A percentile compares a stretch with the other conserved stretches of the same genome.
Conservation (phyloP, 108 stramenopile genomes). For the Fistulifera pelliculosa region DNA sequence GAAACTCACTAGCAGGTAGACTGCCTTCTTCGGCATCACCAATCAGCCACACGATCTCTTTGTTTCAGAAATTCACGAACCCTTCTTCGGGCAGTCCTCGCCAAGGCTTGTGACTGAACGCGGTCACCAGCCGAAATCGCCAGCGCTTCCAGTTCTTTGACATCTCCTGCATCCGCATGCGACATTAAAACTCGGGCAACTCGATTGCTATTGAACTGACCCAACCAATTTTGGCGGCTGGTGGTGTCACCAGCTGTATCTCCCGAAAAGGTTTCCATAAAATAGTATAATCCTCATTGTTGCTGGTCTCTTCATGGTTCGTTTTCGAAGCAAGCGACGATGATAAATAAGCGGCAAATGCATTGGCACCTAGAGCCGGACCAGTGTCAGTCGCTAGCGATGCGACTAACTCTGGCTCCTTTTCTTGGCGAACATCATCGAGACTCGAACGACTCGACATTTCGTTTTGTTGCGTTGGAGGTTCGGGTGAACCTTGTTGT, state of each 20-base stretch:
- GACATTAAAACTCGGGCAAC: constrained; percentile 35
- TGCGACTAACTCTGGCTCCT: background rate
- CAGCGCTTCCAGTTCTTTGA: constrained; percentile 20
- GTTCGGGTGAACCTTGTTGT: background rate
- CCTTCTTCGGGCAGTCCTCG: constrained; percentile 43
- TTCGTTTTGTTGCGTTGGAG: background rate
- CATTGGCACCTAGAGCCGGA: background rate
- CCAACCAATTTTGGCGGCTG: constrained; percentile 23
- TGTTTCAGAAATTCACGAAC: constrained; percentile 56
- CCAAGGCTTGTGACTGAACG: constrained; percentile 46
- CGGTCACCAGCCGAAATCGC: constrained; percentile 42
- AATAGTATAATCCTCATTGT: no score
- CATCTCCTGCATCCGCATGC: constrained; percentile 26
- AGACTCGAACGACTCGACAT: background rate
- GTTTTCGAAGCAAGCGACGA: background rate
- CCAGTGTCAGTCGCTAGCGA: background rate
- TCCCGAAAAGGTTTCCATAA: background rate
- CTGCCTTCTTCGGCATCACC: constrained; percentile 1
- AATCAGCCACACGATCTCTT: constrained; percentile 42
- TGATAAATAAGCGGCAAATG: background rate
- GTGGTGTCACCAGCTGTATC: constrained; percentile 6
- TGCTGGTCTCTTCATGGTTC: background rate
- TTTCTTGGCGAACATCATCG: no score
- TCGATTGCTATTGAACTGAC: constrained; percentile 48
- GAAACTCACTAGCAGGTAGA: background rate